Evolutionary conservation across 169 alveolate species (phyloP), one percentile per base, ranked within the genome.

Genomic region (Babesia bigemina): DNA sequence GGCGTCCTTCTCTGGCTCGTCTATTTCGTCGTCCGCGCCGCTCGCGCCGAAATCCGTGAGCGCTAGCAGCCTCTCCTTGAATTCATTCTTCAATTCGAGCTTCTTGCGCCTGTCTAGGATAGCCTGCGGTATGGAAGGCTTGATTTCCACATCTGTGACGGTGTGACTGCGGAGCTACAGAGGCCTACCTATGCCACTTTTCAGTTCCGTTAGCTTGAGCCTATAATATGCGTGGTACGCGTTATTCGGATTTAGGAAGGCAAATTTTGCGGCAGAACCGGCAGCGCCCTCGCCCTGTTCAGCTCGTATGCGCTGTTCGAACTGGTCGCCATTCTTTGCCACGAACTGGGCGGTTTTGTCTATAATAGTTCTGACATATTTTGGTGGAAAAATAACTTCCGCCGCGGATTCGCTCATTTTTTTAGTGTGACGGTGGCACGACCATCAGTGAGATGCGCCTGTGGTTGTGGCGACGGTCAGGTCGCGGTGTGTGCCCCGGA

Each of bases 271-370:
- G 13, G 55, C 70, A 49, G 67, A 44, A 4, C 77, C 82, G 45
- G 91, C 84, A 19, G 91, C 75, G 39, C 66, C 89, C 4, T 76
- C 74, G 16, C 72, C 50, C 71, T 88, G 92, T 65, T 93, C 96
- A 47, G 79, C 88, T 57, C 91, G 63, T 59, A 93, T 86, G 55
- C 95, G 84, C 52, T 89, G 91, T 79, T 93, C 97, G 57, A 94
- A 94, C 63, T 90, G 95, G 44, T 74, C 93, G 45, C 97, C 97
- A 86, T 94, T 93, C 70, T 94, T 94, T 22, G 96, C 95, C 50
- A 94, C 97, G 75, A 94, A 94, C 79, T 87, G 91, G 10, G 97
- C 97, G 19, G 97, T 94, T 82, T 94, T 94, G 79, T 93, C 97
- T 48, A 94, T 93, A 67, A 93, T 85, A 19, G 91, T 79, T 72